A percentile compares a stretch with the other conserved stretches of the same genome.
Evolutionary conservation across 2,329 filamentous ascomycete species (phyloP).

Genomic region (Calonectria henricotiae): DNA sequence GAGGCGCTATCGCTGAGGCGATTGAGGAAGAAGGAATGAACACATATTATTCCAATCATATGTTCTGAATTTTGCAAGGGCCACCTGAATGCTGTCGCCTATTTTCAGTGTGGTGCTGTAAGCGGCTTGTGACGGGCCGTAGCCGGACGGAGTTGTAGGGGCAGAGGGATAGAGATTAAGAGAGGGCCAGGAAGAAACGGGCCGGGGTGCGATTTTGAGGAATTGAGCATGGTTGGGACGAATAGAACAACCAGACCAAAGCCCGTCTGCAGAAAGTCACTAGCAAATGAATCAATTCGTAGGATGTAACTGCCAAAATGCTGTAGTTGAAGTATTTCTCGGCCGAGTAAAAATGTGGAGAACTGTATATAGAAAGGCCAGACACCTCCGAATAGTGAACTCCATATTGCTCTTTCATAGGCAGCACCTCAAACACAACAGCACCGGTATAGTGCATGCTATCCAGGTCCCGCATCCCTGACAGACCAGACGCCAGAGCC

Average conservation of each 20-base stretch:
- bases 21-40: no score
- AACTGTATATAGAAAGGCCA: background rate
- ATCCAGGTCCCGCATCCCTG: conserved; percentile 14
- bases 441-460: conserved; percentile 11
- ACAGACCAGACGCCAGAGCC: background rate
- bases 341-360: conserved; percentile 16
- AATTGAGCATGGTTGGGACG: background rate
- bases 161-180: no score
- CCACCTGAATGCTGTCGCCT: no score
- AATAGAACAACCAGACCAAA: background rate
- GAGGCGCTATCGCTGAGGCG: no score
- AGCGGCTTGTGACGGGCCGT: no score
- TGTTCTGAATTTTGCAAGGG: no score
- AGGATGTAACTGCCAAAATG: background rate
- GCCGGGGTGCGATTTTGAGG: background rate
- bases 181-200: background rate
- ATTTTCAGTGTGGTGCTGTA: no score
- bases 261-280: background rate
- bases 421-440: conserved; percentile 5
- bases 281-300: no score
- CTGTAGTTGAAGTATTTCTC: background rate
- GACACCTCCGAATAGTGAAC: conserved; percentile 17
- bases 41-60: no score
- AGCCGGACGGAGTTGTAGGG: background rate
- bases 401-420: background rate